Conservation (phyloP, 257 asterid species). For the Thymus quinquecostatus region DNA sequence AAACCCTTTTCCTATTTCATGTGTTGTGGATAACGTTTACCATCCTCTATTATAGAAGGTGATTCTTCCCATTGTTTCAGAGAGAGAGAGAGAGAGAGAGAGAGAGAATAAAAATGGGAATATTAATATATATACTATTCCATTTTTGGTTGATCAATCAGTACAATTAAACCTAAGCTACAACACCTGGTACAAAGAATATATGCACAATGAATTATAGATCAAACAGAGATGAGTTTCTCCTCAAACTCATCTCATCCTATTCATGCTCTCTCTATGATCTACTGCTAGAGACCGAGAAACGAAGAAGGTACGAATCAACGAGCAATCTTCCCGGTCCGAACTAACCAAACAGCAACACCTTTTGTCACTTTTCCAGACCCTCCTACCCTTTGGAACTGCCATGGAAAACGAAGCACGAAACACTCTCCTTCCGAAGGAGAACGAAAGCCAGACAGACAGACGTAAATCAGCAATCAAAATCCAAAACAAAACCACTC, state of each 20-base stretch:
- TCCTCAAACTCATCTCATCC: constrained; percentile 10
- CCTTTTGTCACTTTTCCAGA: constrained; percentile 8
- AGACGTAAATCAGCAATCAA: constrained; percentile 25
- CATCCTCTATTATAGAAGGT: constrained; percentile 4
- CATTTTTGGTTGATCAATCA: constrained; percentile 8
- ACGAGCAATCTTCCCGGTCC: not conserved
- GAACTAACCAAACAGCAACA: not conserved
- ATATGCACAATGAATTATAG: constrained; percentile 10
- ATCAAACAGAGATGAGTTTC: not conserved
- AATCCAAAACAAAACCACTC: constrained; percentile 21
- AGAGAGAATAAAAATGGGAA: not conserved
- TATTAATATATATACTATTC: not conserved
- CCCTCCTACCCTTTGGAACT: constrained; percentile 6
- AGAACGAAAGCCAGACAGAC: constrained; percentile 20
- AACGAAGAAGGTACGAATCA: not conserved
- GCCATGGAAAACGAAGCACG: constrained; percentile 9
- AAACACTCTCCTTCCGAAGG: constrained; percentile 18
- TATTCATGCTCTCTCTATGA: not conserved
- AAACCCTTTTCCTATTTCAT: not conserved
- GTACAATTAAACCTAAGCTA: constrained; percentile 6
- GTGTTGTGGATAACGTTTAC: constrained; percentile 16
- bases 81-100: too few relatives aligned
- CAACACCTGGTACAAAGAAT: constrained; percentile 22
- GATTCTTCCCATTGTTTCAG: not conserved
- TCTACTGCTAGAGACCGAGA: constrained; percentile 21